A percentile compares a stretch with the other conserved stretches of the same genome.
Evolutionary conservation across 495 filamentous ascomycete genomes (phyloP).

Genomic region (Penicillium salamii): DNA sequence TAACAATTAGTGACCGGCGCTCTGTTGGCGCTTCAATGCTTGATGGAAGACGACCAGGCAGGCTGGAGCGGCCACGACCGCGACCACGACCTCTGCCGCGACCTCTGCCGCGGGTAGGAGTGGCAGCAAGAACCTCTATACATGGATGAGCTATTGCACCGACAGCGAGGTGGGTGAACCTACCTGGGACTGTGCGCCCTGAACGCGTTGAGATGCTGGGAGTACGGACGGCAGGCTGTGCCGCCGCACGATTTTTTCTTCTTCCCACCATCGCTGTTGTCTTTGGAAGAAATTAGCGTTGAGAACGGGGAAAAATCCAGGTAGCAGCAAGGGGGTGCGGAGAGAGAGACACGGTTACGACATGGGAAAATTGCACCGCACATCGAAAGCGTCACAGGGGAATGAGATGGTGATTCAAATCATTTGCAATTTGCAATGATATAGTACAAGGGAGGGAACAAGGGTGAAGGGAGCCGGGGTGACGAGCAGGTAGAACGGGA

Average conservation of each 20-base stretch:
- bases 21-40: slow-evolving; percentile 2
- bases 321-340: slow-evolving; percentile 9
- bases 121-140: slow-evolving; percentile 5
- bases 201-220: slow-evolving; percentile 23
- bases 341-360: neutral
- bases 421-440: neutral
- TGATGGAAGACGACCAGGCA: slow-evolving; percentile 4
- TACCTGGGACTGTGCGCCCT: slow-evolving; percentile 19
- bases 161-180: neutral
- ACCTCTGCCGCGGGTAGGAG: slow-evolving; percentile 19
- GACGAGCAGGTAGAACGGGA: neutral
- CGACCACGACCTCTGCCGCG: slow-evolving; percentile 16
- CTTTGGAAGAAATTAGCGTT: slow-evolving; percentile 13
- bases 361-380: neutral
- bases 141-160: slow-evolving; percentile 2
- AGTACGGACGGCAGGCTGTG: slow-evolving; percentile 9
- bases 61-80: slow-evolving; percentile 8
- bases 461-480: neutral
- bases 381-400: neutral
- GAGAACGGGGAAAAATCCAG: slow-evolving; percentile 3
- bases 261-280: slow-evolving; percentile 34
- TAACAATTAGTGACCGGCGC: slow-evolving; percentile 19
- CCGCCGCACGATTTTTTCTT: slow-evolving; percentile 19
- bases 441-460: neutral
- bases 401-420: no score